Evolutionary conservation across 257 asterid species (phyloP).

Genomic region (Eucommia ulmoides): DNA sequence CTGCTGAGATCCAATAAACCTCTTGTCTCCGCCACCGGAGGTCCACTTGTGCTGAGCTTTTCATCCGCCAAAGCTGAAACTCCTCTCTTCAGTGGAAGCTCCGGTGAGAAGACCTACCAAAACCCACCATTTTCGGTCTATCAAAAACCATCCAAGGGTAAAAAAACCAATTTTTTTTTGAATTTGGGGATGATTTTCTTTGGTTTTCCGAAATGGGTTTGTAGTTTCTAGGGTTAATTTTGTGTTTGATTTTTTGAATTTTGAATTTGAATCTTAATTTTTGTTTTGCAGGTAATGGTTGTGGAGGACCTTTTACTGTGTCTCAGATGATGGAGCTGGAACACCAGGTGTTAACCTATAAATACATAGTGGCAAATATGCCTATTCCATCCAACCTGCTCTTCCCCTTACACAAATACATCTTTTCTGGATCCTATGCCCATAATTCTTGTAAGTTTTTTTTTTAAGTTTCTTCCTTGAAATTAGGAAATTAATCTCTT

Average conservation of each 20-base stretch:
- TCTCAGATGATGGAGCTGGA: constrained; percentile 94
- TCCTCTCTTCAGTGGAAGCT: constrained; percentile 7
- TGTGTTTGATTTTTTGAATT: too few relatives aligned
- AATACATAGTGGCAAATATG: constrained; percentile 66
- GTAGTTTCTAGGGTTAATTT: too few relatives aligned
- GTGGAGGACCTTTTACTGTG: constrained; percentile 67
- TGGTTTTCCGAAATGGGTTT: not conserved
- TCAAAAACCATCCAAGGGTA: constrained; percentile 12
- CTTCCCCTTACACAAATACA: constrained; percentile 51
- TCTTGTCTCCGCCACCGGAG: too few relatives aligned
- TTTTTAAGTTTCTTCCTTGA: not conserved
- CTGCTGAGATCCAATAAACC: constrained; percentile 31
- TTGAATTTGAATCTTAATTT: constrained; percentile 6
- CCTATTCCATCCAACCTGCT: constrained; percentile 79
- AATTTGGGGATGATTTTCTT: not conserved
- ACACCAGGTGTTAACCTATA: constrained; percentile 84
- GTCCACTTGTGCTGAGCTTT: constrained; percentile 17
- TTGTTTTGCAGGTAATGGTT: constrained; percentile 18
- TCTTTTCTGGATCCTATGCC: constrained; percentile 45
- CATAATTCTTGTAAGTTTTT: constrained; percentile 53
- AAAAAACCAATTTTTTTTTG: too few relatives aligned
- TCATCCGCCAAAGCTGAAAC: constrained; percentile 11
- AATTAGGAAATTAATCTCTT: not conserved
- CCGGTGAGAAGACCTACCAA: constrained; percentile 10
- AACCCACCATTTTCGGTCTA: constrained; percentile 20